Evolutionary conservation across 768 basidiomycete genomes (phyloP).

Genomic region (Tylopilus sp.): DNA sequence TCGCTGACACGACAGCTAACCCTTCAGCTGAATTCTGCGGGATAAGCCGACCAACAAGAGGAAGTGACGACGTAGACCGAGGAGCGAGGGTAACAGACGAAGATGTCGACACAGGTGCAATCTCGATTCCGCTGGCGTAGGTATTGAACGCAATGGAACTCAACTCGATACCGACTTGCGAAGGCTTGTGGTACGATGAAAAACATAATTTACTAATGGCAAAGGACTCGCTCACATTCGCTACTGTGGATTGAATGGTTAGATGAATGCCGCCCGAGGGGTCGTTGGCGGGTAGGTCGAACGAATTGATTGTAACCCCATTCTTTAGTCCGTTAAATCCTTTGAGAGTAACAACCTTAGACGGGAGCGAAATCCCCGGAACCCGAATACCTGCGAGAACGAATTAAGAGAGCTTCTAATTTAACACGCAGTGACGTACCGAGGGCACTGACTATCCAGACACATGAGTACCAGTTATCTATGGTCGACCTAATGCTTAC

Average conservation of each 20-base stretch:
- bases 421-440: conserved; percentile 33
- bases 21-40: conserved; percentile 54
- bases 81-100: conserved; percentile 54
- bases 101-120: conserved; percentile 55
- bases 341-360: conserved; percentile 59
- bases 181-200: conserved; percentile 44
- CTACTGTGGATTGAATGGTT: conserved; percentile 55
- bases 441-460: conserved; percentile 49
- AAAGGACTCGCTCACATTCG: conserved; percentile 47
- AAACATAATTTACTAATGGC: neutral
- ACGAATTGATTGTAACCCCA: conserved; percentile 60
- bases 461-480: conserved; percentile 4
- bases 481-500: conserved; percentile 28
- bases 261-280: conserved; percentile 69
- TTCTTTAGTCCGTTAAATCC: conserved; percentile 68
- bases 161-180: conserved; percentile 70
- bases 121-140: conserved; percentile 47
- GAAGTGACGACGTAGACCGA: conserved; percentile 46
- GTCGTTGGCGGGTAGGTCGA: conserved; percentile 69
- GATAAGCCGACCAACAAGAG: conserved; percentile 60
- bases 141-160: conserved; percentile 60
- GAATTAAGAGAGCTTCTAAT: neutral
- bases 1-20: conserved; percentile 52
- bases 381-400: conserved; percentile 50
- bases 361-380: conserved; percentile 48